These are phyloP conservation scores for Diaporthe citri DNA, from an alignment of 2,329 filamentous ascomycete genomes.

Conservation along the genomic window DNA sequence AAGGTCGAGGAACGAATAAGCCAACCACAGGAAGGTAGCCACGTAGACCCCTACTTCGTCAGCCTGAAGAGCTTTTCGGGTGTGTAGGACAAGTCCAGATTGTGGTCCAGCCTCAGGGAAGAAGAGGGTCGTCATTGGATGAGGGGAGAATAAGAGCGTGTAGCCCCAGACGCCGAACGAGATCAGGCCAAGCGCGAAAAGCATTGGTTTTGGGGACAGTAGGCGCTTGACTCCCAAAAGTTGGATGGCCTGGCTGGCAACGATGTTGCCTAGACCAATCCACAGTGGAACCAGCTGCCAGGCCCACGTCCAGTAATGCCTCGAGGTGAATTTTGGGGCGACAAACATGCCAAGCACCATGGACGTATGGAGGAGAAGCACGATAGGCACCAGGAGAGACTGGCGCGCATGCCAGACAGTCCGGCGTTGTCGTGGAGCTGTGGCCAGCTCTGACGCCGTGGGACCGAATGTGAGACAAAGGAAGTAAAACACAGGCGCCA, in stretches of 20 bases:
- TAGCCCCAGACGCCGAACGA: background rate
- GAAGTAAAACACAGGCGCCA: background rate
- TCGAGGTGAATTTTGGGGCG: background rate
- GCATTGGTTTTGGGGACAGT: background rate
- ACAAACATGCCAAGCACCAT: background rate
- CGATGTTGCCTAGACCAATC: background rate
- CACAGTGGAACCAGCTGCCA: background rate
- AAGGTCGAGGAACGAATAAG: background rate
- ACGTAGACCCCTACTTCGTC: background rate
- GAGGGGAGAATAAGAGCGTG: background rate
- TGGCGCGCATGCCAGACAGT: background rate
- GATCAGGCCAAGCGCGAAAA: background rate
- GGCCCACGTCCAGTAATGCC: background rate
- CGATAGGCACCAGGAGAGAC: background rate
- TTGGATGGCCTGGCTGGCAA: background rate
- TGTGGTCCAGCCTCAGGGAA: background rate
- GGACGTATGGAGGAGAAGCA: background rate
- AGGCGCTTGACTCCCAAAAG: background rate
- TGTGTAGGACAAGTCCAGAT: background rate
- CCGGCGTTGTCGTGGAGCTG: background rate
- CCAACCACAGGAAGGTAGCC: background rate
- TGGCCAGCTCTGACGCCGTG: background rate
- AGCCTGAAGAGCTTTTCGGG: background rate
- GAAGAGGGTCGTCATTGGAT: background rate
- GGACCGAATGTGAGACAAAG: background rate